Percentiles rank a stretch among this genome's conserved stretches.
Evolutionary conservation across 2,329 filamentous ascomycete species (phyloP).

Genomic region (Aureobasidium sp.): DNA sequence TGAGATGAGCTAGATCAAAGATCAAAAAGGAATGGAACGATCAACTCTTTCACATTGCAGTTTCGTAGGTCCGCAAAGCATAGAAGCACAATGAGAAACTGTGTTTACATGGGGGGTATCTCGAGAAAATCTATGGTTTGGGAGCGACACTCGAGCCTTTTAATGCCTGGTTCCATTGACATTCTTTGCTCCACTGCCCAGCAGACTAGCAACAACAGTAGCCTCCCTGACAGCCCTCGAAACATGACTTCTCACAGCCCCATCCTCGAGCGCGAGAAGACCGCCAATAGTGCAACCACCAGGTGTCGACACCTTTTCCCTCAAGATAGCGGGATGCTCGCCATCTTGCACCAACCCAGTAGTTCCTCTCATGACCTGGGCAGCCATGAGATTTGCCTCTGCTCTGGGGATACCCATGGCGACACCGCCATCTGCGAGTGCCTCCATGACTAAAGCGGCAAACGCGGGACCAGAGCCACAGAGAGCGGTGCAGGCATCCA

Average conservation of each 20-base stretch:
- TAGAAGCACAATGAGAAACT: not conserved
- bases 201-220: conserved; percentile 58
- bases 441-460: conserved; percentile 67
- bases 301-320: conserved; percentile 69
- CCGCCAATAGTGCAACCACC: conserved; percentile 73
- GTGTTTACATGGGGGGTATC: not conserved
- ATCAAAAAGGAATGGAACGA: too few relatives aligned
- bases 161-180: conserved; percentile 34
- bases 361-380: conserved; percentile 68
- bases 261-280: conserved; percentile 65
- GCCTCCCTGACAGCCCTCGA: conserved; percentile 63
- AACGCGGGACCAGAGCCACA: conserved; percentile 70
- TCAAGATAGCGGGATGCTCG: conserved; percentile 66
- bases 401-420: conserved; percentile 67
- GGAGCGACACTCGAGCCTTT: not conserved
- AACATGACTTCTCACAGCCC: conserved; percentile 57
- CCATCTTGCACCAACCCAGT: conserved; percentile 60
- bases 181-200: conserved; percentile 48
- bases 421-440: conserved; percentile 66
- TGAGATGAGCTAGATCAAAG: not conserved
- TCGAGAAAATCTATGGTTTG: not conserved
- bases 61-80: not conserved
- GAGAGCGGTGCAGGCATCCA: conserved; percentile 67
- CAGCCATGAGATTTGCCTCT: conserved; percentile 68
- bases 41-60: too few relatives aligned